phyloP scores from a whole-genome alignment of 371 early-diverging fungal genomes.

The Zancudomyces culisetae region DNA sequence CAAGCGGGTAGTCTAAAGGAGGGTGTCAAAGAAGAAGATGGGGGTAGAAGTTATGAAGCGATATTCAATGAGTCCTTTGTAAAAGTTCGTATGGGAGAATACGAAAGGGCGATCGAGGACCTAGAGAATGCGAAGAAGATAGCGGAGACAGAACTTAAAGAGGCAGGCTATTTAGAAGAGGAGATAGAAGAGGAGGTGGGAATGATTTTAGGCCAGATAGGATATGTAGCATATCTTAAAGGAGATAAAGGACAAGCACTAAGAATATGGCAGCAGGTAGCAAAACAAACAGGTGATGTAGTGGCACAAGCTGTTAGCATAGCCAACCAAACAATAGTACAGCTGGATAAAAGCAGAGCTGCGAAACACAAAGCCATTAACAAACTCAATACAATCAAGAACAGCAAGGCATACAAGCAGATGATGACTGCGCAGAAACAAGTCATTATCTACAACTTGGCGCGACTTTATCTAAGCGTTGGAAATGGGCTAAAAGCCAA shows the following conservation, averaged over 20 bases:
- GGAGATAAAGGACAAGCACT: conserved; percentile 1
- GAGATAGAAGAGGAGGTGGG: conserved; percentile 2
- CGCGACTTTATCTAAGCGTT: too few relatives aligned
- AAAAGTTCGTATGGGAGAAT: not conserved
- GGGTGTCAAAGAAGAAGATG: not conserved
- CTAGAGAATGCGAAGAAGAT: not conserved
- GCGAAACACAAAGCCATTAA: not conserved
- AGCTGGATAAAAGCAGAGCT: not conserved
- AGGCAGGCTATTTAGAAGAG: not conserved
- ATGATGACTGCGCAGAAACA: not conserved
- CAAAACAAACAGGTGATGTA: not conserved
- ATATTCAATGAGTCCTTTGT: not conserved
- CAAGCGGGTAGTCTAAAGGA: not conserved
- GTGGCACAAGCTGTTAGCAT: not conserved
- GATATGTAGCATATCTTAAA: not conserved
- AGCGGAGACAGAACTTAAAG: not conserved
- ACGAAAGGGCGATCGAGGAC: not conserved
- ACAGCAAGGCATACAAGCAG: not conserved
- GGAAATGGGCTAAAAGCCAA: too few relatives aligned
- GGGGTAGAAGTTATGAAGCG: not conserved
- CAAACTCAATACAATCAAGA: not conserved
- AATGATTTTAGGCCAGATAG: not conserved
- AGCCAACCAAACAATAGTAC: not conserved
- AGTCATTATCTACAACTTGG: not conserved
- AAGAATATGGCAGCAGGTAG: not conserved